phyloP scores from a whole-genome alignment of 2,329 filamentous ascomycete species.

The Daldinia eschscholtzii region DNA sequence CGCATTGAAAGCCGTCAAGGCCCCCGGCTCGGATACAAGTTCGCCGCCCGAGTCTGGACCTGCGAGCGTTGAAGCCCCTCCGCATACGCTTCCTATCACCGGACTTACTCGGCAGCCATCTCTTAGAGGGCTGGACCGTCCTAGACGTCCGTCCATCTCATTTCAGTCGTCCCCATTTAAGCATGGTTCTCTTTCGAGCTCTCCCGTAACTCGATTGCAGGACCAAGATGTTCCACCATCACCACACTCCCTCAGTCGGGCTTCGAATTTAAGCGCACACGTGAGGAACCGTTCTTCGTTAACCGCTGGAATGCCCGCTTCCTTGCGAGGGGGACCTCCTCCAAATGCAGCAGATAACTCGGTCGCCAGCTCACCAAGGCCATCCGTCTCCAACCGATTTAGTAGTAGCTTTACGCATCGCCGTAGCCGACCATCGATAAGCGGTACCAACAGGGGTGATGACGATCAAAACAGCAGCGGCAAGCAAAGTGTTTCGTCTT shows the following conservation, averaged over 20 bases:
- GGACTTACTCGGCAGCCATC: slow-evolving; percentile 54
- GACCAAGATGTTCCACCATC: slow-evolving; percentile 68
- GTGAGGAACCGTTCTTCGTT: slow-evolving; percentile 78
- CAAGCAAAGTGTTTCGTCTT: slow-evolving; percentile 80
- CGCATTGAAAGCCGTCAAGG: slow-evolving; percentile 77
- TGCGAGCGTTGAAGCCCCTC: slow-evolving; percentile 59
- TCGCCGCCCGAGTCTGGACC: slow-evolving; percentile 68
- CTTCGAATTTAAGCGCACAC: slow-evolving; percentile 65
- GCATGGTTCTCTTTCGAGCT: slow-evolving; percentile 92
- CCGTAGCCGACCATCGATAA: slow-evolving; percentile 80
- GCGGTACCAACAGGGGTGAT: slow-evolving; percentile 76
- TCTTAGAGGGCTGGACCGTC: slow-evolving; percentile 63
- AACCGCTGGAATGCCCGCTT: slow-evolving; percentile 80
- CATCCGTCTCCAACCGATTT: slow-evolving; percentile 82
- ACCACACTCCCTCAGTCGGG: slow-evolving; percentile 65
- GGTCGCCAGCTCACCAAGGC: slow-evolving; percentile 81
- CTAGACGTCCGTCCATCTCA: slow-evolving; percentile 83
- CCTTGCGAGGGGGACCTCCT: slow-evolving; percentile 74
- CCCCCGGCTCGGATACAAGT: slow-evolving; percentile 71
- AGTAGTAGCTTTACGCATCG: slow-evolving; percentile 95
- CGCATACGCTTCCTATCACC: slow-evolving; percentile 67
- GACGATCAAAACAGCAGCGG: slow-evolving; percentile 85
- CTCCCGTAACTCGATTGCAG: slow-evolving; percentile 69
- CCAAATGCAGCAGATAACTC: slow-evolving; percentile 73
- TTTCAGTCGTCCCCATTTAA: slow-evolving; percentile 89